phyloP scores from a whole-genome alignment of 306 rosid species.

The Gleditsia sinensis region DNA sequence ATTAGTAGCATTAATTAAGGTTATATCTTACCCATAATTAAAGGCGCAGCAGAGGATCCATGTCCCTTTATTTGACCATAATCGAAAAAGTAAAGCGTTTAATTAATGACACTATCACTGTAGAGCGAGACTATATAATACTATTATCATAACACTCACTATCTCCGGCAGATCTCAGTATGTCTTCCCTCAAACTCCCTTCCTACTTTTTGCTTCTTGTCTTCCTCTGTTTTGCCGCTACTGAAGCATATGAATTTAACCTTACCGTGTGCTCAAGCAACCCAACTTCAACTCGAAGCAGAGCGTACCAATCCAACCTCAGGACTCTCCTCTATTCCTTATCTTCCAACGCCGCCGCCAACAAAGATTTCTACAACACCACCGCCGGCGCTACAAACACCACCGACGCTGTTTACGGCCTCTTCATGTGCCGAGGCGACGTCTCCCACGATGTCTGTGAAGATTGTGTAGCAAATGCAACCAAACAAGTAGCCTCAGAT shows the following conservation, averaged over 20 bases:
- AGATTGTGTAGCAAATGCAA: neutral
- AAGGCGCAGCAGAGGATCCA: too few species aligned
- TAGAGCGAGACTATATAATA: too few species aligned
- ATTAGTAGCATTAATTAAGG: too few species aligned
- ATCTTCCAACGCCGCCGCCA: neutral
- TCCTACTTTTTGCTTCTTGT: neutral
- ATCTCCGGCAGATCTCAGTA: too few species aligned
- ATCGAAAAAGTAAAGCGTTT: too few species aligned
- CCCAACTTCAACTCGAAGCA: neutral
- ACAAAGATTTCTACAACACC: neutral
- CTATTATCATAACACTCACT: neutral
- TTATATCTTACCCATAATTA: too few species aligned
- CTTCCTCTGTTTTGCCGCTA: neutral
- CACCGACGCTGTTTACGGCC: neutral
- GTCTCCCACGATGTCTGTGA: neutral
- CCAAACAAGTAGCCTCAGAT: too few species aligned
- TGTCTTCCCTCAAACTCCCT: neutral
- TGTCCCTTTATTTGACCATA: too few species aligned
- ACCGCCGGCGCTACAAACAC: neutral
- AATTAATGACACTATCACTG: too few species aligned
- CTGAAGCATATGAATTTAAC: neutral
- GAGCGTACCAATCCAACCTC: neutral
- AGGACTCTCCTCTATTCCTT: neutral
- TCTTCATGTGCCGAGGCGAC: neutral
- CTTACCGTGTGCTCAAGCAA: neutral